Evolutionary conservation across 2,329 filamentous ascomycete genomes (phyloP).

Genomic region (Aspergillus sclerotialis): DNA sequence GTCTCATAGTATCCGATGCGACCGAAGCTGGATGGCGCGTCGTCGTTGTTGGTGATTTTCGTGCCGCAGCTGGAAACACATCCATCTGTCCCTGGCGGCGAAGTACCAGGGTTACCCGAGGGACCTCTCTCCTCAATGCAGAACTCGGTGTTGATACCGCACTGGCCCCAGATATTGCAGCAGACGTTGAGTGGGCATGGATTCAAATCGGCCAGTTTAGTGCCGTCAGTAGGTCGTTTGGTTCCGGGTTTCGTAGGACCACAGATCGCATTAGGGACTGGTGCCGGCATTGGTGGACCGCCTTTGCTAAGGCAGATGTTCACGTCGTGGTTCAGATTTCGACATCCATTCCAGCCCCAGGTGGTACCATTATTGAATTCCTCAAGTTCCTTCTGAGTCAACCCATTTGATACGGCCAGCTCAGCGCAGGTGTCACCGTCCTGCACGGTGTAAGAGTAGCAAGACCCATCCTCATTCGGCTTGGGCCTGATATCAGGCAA

Average conservation of each 20-base stretch:
- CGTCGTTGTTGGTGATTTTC: conserved; percentile 22
- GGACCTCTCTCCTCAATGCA: conserved; percentile 24
- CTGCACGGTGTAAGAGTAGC: conserved; percentile 29
- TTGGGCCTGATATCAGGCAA: conserved; percentile 32
- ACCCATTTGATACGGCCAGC: conserved; percentile 25
- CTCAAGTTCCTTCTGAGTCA: conserved; percentile 34
- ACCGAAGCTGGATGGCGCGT: conserved; percentile 13
- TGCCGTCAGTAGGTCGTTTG: conserved; percentile 21
- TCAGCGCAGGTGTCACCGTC: conserved; percentile 28
- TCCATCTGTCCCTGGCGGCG: conserved; percentile 22
- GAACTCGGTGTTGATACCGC: conserved; percentile 39
- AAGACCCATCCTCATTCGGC: conserved; percentile 29
- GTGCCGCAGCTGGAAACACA: conserved; percentile 39
- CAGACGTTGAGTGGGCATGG: conserved; percentile 39
- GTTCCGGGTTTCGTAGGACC: conserved; percentile 42
- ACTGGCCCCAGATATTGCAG: conserved; percentile 41
- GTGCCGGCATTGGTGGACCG: conserved; percentile 34
- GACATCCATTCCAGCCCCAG: conserved; percentile 41
- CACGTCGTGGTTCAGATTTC: conserved; percentile 18
- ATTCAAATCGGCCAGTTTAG: conserved; percentile 34
- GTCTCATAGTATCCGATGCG: conserved; percentile 28
- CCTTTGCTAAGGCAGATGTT: conserved; percentile 39
- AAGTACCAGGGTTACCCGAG: conserved; percentile 31
- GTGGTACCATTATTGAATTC: conserved; percentile 36
- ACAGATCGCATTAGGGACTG: conserved; percentile 34